Conservation (phyloP, 2,329 filamentous ascomycete species). For the Cytospora piceicola region DNA sequence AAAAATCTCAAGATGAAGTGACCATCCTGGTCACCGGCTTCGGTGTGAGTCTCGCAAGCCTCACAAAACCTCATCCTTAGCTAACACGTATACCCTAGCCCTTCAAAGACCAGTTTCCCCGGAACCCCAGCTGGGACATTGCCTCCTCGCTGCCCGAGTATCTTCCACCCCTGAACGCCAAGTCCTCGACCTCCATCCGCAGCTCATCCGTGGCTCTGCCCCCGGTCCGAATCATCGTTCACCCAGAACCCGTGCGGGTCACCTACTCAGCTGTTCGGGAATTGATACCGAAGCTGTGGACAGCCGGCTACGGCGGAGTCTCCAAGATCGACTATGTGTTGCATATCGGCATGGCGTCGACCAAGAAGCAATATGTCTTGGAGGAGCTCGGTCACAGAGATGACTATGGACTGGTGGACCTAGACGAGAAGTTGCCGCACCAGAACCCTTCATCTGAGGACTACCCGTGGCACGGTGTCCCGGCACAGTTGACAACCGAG, state of each 20-base stretch:
- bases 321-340: conserved; percentile 65
- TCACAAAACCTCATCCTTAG: background rate
- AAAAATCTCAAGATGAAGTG: conserved; percentile 50
- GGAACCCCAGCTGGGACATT: conserved; percentile 84
- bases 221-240: conserved; percentile 64
- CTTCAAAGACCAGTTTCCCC: conserved; percentile 70
- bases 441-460: conserved; percentile 43
- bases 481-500: conserved; percentile 59
- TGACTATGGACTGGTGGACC: conserved; percentile 71
- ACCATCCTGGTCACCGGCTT: conserved; percentile 66
- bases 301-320: conserved; percentile 42
- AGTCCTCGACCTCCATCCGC: conserved; percentile 41
- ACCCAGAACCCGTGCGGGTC: conserved; percentile 70
- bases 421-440: conserved; percentile 65
- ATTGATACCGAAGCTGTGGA: conserved; percentile 67
- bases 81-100: conserved; percentile 56
- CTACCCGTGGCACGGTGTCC: conserved; percentile 60
- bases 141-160: conserved; percentile 67
- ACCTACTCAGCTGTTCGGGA: conserved; percentile 69
- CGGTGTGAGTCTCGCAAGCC: conserved; percentile 49
- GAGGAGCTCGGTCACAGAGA: conserved; percentile 73
- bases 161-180: conserved; percentile 57
- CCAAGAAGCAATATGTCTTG: conserved; percentile 66
- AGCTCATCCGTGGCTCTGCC: conserved; percentile 42
- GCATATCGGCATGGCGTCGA: conserved; percentile 80